Evolutionary conservation across 371 early-diverging fungal species (phyloP), one percentile per base, ranked within the genome.

Genomic region (Mitosporidium daphniae): DNA sequence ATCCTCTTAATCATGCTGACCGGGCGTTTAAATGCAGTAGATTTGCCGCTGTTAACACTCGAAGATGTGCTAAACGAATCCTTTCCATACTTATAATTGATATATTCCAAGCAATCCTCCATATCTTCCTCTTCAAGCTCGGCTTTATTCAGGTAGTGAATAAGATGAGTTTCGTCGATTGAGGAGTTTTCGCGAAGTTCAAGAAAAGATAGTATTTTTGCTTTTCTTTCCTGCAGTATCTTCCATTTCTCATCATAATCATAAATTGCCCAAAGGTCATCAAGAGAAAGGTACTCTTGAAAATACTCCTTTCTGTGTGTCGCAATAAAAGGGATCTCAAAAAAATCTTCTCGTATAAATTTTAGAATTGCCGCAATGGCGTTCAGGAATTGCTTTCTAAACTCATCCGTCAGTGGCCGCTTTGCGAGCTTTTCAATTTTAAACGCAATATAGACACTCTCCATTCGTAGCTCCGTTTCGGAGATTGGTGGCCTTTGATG

Each of bases 281-380:
- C 54, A 3, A 48, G 36, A 0, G 49, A 44, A 33, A 67, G 48
- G 22, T 61, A 51, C 8, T 55, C 54, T 6, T 4, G n/a, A 21
- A 20, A 54, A 30, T 60, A 59, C 39, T 89, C 89, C 24, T 61
- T 58, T 16, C 77, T 59, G 36, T 84, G 73, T 9, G 53, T 51
- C 17, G 53, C 50, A 31, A 89, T 67, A 36, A 62, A 77, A 3
- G 86, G 86, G 4, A 89, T 77, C 41, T 86, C 84, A 25, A 63
- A 48, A 27, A 55, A 49, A 25, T 69, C 64, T 14, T 49, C 41
- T 7, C 57, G 54, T 28, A 74, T 43, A 33, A 71, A 66, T 27
- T 48, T 47, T 17, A 77, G 44, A 15, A 71, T 63, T 8, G 39
- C 30, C 18, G 28, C 37, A 3, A 56, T 35, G 10, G 37, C 33